Evolutionary conservation across 148 eudicot genomes (phyloP).

Genomic region (Rhododendron vialii): DNA sequence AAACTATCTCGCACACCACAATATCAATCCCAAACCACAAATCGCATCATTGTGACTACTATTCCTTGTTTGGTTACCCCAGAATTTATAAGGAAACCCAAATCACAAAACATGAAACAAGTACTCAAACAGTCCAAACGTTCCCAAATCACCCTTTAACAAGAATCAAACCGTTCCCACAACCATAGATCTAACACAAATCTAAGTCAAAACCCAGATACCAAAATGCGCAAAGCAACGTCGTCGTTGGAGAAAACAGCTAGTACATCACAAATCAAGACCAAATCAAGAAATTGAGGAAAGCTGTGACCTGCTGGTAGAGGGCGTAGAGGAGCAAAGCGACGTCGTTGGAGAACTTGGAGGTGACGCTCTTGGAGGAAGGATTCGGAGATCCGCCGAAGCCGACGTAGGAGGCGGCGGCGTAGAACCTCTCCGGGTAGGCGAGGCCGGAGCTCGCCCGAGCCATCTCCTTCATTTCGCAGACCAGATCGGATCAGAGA

Average conservation of each 20-base stretch:
- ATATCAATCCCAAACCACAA: neutral
- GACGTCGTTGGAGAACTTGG: constrained; percentile 71
- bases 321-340: constrained; percentile 84
- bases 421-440: constrained; percentile 80
- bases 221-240: neutral
- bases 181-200: neutral
- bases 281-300: neutral
- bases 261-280: neutral
- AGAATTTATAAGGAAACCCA: neutral
- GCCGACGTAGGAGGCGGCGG: constrained; percentile 87
- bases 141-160: neutral
- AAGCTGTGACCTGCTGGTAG: constrained; percentile 69
- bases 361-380: constrained; percentile 38
- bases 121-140: neutral
- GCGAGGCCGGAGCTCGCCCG: constrained; percentile 66
- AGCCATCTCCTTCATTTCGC: constrained; percentile 64
- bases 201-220: neutral
- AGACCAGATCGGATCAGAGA: constrained; percentile 5
- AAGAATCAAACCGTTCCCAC: neutral
- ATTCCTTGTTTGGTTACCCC: neutral
- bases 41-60: neutral
- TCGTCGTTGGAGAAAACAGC: no score
- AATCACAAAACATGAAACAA: neutral
- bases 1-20: neutral
- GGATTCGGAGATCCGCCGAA: constrained; percentile 76